A percentile compares a stretch with the other conserved stretches of the same genome.
Evolutionary conservation across 306 rosid species (phyloP).

Genomic region (Medicago truncatula): MtrunA17r5.0-ANR NC_053042.1:54861001-54861500

Average conservation of each 20-base stretch:
- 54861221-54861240: constrained; percentile 52
- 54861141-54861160: constrained; percentile 61
- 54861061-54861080: constrained; percentile 73
- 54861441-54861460: constrained; percentile 82
- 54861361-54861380: constrained; percentile 62
- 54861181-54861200: constrained; percentile 97
- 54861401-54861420: constrained; percentile 89
- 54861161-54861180: constrained; percentile 82
- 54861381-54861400: constrained; percentile 82
- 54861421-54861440: constrained; percentile 80
- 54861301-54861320: constrained; percentile 55
- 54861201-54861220: constrained; percentile 93
- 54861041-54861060: constrained; percentile 33
- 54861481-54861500: constrained; percentile 84
- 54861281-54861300: constrained; percentile 44
- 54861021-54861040: constrained; percentile 69
- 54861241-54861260: constrained; percentile 47
- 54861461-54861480: constrained; percentile 79
- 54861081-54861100: constrained; percentile 93
- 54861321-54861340: constrained; percentile 51
- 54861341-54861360: constrained; percentile 53
- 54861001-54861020: constrained; percentile 83
- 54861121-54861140: constrained; percentile 67
- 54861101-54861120: constrained; percentile 86
- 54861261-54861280: constrained; percentile 52